Evolutionary conservation across 2,329 filamentous ascomycete species (phyloP).

Genomic region (Talaromyces sp.): DNA sequence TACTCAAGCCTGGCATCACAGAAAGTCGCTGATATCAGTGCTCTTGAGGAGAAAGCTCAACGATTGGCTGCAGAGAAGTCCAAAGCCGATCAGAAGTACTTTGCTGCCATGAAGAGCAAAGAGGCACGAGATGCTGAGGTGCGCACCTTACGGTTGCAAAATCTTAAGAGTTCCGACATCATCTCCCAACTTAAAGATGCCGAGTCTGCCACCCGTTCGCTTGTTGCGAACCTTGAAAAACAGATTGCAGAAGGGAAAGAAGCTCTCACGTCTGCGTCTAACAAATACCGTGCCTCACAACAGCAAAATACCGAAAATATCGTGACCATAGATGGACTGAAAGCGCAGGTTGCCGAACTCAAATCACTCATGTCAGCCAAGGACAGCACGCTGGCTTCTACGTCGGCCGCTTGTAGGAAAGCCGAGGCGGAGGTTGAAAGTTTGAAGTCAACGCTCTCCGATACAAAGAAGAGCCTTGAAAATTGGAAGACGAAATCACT

Average conservation of each 20-base stretch:
- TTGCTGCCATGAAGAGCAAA: slow-evolving; percentile 89
- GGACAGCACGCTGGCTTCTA: slow-evolving; percentile 62
- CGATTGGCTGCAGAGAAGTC: slow-evolving; percentile 79
- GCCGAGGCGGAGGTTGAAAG: slow-evolving; percentile 71
- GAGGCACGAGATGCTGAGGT: slow-evolving; percentile 80
- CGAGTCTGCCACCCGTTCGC: slow-evolving; percentile 67
- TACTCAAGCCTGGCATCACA: slow-evolving; percentile 77
- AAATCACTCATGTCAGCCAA: slow-evolving; percentile 69
- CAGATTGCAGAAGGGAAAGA: slow-evolving; percentile 79
- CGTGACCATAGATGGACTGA: slow-evolving; percentile 65
- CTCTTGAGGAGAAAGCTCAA: slow-evolving; percentile 71
- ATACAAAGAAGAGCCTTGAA: slow-evolving; percentile 76
- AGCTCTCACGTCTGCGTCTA: slow-evolving; percentile 63
- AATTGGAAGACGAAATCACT: slow-evolving; percentile 77
- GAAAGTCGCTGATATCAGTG: slow-evolving; percentile 72
- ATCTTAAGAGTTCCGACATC: slow-evolving; percentile 85
- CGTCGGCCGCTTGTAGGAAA: slow-evolving; percentile 57
- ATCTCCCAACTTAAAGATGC: slow-evolving; percentile 89
- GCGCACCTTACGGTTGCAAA: slow-evolving; percentile 71
- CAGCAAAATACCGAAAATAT: slow-evolving; percentile 63
- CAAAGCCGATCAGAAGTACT: slow-evolving; percentile 97
- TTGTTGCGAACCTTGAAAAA: slow-evolving; percentile 84
- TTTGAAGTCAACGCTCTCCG: slow-evolving; percentile 69
- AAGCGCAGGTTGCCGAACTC: slow-evolving; percentile 70
- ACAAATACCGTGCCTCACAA: slow-evolving; percentile 72